Base-by-base conservation (phyloP, 2,329 filamentous ascomycete genomes). In the Aspergillus sp. region DNA sequence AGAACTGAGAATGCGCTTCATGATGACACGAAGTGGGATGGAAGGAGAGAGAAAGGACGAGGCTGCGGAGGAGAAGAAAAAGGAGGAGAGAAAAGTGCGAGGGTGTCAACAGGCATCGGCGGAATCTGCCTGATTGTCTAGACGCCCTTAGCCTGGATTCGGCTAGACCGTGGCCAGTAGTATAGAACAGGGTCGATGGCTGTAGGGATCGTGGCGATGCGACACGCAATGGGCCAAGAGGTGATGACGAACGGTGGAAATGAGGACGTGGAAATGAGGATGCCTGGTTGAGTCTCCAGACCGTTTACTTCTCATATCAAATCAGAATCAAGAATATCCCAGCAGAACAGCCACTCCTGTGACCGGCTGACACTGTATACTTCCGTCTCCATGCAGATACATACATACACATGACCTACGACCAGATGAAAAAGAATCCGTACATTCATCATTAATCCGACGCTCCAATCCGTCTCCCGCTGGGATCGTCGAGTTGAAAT, bases 1-100 rank as follows among this genome's bases (percentile, higher is more conserved):
- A 25, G 62, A 63, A 29, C 63, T 65, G n/a, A 72, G 50, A 21
- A 73, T 64, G 45, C 69, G 68, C 60, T 72, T 73, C 71, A 73
- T 73, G 52, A 25, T 50, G 49, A 34, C 41, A 40, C 10, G 41
- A 38, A 14, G 5, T 42, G 40, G 10, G 17, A n/a, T 17, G 34
- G 4, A 17, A 29, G n/a, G 29, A 45, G 31, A 36, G 19, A 47
- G 34, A 14, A 38, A 44, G 38, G 16, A 44, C 16, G 21, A 49
- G 21, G 10, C 19, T 6, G n/a, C 11, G 13, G n/a, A 44, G 34
- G 34, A 36, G 40, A 17, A 50, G 53, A 36, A 23, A 52, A 36
- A 45, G 16, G 32, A 47, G 14, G 36, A 54, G 42, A 42, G 41
- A 45, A 19, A 45, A 20, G 13, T 13, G 19, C 23, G 40, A 36